Conservation (phyloP, 305 asterid genomes). For the Lippia alba region DNA sequence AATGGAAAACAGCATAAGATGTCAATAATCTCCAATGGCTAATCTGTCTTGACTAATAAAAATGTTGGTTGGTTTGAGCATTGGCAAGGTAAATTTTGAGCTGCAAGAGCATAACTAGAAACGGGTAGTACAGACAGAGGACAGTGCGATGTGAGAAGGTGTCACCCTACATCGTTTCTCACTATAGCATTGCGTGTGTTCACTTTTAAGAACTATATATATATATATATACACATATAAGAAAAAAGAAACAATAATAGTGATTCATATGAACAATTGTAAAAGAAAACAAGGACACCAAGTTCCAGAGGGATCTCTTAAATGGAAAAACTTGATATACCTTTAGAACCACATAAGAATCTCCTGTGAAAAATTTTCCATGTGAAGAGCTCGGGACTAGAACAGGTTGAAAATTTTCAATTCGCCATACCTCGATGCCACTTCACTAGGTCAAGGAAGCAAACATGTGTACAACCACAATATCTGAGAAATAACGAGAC, state of each 20-base stretch:
- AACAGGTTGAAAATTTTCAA: constrained; percentile 78
- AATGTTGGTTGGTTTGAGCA: constrained; percentile 18
- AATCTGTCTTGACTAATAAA: constrained; percentile 15
- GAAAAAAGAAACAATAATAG: background rate
- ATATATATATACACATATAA: background rate
- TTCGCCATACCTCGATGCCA: constrained; percentile 94
- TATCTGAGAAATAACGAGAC: constrained; percentile 25
- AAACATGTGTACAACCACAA: constrained; percentile 27
- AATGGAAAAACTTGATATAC: constrained; percentile 40
- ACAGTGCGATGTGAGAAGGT: too few relatives aligned
- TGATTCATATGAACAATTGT: background rate
- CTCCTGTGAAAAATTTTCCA: constrained; percentile 89
- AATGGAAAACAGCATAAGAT: background rate
- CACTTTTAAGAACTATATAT: too few relatives aligned
- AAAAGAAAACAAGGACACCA: constrained; percentile 21
- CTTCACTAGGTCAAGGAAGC: constrained; percentile 73
- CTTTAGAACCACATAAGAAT: constrained; percentile 90
- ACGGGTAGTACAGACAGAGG: too few relatives aligned
- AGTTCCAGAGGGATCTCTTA: background rate
- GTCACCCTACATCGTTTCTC: too few relatives aligned
- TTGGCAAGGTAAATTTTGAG: constrained; percentile 6
- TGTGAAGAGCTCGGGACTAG: constrained; percentile 64
- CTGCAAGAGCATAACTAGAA: background rate
- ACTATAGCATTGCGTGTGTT: too few relatives aligned
- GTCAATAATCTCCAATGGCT: constrained; percentile 12